Base-by-base conservation (phyloP, 2,329 filamentous ascomycete genomes). In the Talaromyces sp. region DNA sequence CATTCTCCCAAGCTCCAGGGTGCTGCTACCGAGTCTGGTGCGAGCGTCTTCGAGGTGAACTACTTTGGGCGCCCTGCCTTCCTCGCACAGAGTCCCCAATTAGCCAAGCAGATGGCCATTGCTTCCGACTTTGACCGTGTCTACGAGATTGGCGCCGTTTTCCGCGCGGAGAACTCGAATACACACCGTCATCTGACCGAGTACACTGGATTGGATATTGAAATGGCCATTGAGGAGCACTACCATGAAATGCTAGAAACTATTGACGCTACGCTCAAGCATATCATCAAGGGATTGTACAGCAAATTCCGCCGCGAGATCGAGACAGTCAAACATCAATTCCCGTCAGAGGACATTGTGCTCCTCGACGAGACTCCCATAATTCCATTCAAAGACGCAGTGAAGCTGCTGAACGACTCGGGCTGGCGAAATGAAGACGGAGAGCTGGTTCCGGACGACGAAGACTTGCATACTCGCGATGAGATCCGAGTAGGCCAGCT, bases 131-230 rank as follows among this genome's bases (percentile, higher is more conserved):
- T 96, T 72, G 89, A 89, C 61, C 87, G 88, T 57, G 93, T 97
- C 6, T 97, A 94, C 70, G 93, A 97, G 73, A 88, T 95, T 66
- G 91, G 91, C 16, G 88, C 91, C 2, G 92, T 97, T 6, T 97
- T 97, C 82, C 87, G 93, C 67, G 93, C 93, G 0, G 93, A 97
- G 74, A 96, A 97, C 79, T 96, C 91, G 72, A 97, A 97, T 75
- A 97, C 93, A 0, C 93, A 96, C 71, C 88, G 93, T 42, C 93
- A 97, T 74, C 82, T 97, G 81, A 96, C 93, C 0, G 93, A 97
- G 74, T 97, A 96, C 73, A 97, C 92, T 4, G 93, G 93, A 60
- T 82, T 97, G 33, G 93, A 97, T 82, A 76, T 97, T 18, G 93
- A 97, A 72, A 97, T 97, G 94, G 85, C 88, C 3, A 91, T 97